These are phyloP conservation scores for Solanum bulbocastanum DNA, from an alignment of 257 asterid genomes.

Conservation along the genomic window DNA sequence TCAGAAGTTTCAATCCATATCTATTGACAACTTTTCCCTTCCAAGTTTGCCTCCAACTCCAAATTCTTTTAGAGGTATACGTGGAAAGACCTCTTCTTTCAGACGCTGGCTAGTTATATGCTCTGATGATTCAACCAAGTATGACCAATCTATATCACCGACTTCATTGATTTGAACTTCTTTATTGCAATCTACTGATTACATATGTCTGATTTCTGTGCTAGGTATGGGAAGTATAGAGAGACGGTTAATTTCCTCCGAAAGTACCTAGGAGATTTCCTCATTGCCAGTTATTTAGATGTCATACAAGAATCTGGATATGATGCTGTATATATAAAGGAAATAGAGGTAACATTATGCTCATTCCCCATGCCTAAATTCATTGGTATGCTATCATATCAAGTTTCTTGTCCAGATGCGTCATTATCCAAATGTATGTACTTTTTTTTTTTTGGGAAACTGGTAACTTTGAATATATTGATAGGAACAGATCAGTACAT, in stretches of 20 bases:
- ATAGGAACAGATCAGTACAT: not conserved
- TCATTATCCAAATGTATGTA: not conserved
- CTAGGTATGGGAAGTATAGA: slow-evolving; percentile 73
- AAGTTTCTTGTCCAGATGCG: not conserved
- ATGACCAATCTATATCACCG: not conserved
- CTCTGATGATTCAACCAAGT: slow-evolving; percentile 78
- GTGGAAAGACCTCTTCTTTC: slow-evolving; percentile 64
- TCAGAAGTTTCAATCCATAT: slow-evolving; percentile 27
- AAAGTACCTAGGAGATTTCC: slow-evolving; percentile 91
- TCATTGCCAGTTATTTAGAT: slow-evolving; percentile 84
- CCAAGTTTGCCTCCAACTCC: slow-evolving; percentile 69
- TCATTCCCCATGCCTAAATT: not conserved
- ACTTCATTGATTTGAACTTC: not conserved
- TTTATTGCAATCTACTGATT: not conserved
- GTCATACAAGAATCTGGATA: slow-evolving; percentile 75
- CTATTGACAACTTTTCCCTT: slow-evolving; percentile 47
- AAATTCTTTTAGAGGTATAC: slow-evolving; percentile 74
- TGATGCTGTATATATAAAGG: slow-evolving; percentile 54
- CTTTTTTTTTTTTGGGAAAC: not conserved
- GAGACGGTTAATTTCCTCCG: slow-evolving; percentile 64
- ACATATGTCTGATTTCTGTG: not conserved
- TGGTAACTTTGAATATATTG: not conserved
- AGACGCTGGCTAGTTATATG: slow-evolving; percentile 87
- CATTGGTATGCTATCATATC: not conserved
- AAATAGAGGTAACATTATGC: slow-evolving; percentile 61